Evolutionary conservation across 345 rosid species (phyloP).

Genomic region (Pistacia vera): DNA sequence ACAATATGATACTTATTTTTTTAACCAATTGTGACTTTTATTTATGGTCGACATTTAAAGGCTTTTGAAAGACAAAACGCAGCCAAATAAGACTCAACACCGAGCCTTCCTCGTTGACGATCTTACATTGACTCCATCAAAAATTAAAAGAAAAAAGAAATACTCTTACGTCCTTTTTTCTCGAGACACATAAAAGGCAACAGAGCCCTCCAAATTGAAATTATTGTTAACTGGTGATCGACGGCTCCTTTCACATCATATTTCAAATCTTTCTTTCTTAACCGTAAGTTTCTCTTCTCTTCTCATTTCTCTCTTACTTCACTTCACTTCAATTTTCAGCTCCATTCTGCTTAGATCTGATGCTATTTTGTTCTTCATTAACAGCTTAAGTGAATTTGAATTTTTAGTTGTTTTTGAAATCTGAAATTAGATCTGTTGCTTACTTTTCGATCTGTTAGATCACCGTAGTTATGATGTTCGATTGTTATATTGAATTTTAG

Average conservation of each 20-base stretch:
- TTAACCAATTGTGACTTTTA: too few species aligned
- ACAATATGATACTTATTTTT: too few species aligned
- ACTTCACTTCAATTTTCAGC: neutral
- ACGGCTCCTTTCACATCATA: conserved; percentile 7
- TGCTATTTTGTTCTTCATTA: neutral
- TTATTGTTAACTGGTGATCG: conserved; percentile 4
- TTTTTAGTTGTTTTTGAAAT: neutral
- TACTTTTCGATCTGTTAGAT: neutral
- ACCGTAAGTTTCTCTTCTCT: conserved; percentile 2
- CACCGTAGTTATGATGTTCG: neutral
- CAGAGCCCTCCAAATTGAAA: neutral
- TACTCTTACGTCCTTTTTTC: neutral
- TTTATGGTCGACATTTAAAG: neutral
- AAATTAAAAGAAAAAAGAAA: neutral
- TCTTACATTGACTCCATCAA: conserved; percentile 8
- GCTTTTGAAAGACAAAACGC: neutral
- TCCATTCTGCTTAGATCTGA: neutral
- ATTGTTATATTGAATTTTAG: neutral
- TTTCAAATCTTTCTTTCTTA: neutral
- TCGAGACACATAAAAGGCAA: neutral
- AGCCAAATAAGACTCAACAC: neutral
- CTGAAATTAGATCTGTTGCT: neutral
- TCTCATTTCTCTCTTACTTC: neutral
- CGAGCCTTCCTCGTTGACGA: neutral
- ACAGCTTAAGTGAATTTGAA: too few species aligned